Base-by-base conservation (phyloP, 768 basidiomycete species). In the Suillus hirtellus region DNA sequence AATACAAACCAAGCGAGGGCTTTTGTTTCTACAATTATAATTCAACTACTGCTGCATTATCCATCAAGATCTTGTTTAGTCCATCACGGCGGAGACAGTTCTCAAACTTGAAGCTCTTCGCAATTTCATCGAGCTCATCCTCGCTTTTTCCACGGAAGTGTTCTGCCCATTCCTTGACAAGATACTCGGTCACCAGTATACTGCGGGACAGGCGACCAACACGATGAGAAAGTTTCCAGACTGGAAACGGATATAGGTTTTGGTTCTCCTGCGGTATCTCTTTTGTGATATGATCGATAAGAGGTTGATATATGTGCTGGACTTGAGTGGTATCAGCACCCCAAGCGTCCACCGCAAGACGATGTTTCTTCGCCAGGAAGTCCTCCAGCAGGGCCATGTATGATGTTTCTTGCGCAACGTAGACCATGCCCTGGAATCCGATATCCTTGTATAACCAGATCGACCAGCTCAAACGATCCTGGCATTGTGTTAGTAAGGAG, bases 371-470 rank as follows among this genome's bases (percentile, higher is more conserved):
- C 60, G 81, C 83, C 59, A 92, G 81, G 79, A 92, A 92, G 38
- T 83, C 78, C 54, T 78, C 76, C 77, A 94, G 82, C 58, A 89
- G 84, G 58, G 77, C 83, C 81, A 88, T 87, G 77, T 92, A 94
- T 3, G 89, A 81, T 4, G 90, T 87, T 15, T 87, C 83, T 14
- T 78, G 80, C n/a, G 83, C 82, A 68, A 88, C 80, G 74, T 90
- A 84, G 35, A 90, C 87, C 90, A 93, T 92, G 43, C 92, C 92
- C 76, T 92, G 89, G 81, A 89, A 89, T n/a, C 90, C 90, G 67
- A 90, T 89, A 68, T 91, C 89, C 69, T 90, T 94, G 83, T 90
- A 94, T 21, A 92, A 76, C 93, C 93, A 94, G 78, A 93, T 94
- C 0, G 88, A 87, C 91, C 90, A 93, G 71, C 85, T 86, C 61